Base-by-base conservation (phyloP, 176 grass and related monocot species). In the Alloteropsis semialata region DNA sequence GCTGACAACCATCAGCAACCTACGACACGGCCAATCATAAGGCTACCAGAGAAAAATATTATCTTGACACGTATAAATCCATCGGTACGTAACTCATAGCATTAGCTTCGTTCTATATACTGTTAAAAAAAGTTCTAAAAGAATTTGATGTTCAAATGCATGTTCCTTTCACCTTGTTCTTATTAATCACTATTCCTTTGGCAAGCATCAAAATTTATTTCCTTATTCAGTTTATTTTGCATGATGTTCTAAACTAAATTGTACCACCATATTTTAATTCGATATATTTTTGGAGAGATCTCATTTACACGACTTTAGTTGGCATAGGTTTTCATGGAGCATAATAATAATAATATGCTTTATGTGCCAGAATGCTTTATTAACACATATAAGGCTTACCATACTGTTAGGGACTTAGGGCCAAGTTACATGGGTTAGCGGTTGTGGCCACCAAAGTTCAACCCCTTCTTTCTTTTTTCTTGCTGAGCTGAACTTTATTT, bases 11-110 rank as follows among this genome's bases (percentile, higher is more conserved):
- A 81, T 64, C 94, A 96, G 79, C 93, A 91, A 82, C 72, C 89
- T 80, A 86, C 96, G 56, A 87, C 85, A 77, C 96, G 96, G 0
- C 96, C 96, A 78, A 41, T 99, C 92, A 96, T 99, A 89, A 92
- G 96, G 82, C 80, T 99, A 84, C 96, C 91, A 74, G 91, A 99
- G 65, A 95, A 87, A 76, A 90, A 86, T 61, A 94, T 96, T 72
- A 91, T 99, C 72, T 84, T 99, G 76, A 99, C 96, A 60, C 90
- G 96, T 67, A 92, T 99, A 90, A 94, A 96, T 76, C 85, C 79
- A 70, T 70, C 7, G 64, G 85, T 87, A 87, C 0, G 85, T 78
- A 70, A 46, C 74, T 77, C 62, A 32, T 69, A 21, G 60, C 41
- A 43, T 27, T 22, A 25, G 38, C 19, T 82, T 75, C 39, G 24